These are phyloP conservation scores for Thelonectria blattea DNA, from an alignment of 2,329 filamentous ascomycete species.

Conservation along the genomic window DNA sequence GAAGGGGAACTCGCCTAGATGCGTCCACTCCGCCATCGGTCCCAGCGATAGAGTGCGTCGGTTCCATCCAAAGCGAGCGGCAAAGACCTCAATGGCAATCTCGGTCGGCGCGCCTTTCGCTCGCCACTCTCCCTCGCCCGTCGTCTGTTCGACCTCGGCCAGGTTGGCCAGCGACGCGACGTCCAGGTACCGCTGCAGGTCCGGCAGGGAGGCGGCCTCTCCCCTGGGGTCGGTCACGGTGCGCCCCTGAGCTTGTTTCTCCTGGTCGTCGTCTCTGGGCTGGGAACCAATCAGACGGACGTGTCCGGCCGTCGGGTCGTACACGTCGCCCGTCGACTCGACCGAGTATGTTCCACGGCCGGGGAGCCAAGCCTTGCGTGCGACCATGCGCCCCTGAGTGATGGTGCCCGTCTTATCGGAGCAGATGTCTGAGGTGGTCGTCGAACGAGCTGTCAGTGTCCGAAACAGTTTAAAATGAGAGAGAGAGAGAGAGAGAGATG, in stretches of 20 bases:
- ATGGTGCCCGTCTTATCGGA: constrained; percentile 45
- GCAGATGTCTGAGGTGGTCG: constrained; percentile 41
- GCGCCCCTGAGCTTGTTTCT: constrained; percentile 10
- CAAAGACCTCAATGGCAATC: constrained; percentile 77
- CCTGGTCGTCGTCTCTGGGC: constrained; percentile 23
- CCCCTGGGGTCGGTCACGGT: constrained; percentile 1
- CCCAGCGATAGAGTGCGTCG: constrained; percentile 57
- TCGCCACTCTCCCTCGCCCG: constrained; percentile 58
- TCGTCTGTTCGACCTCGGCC: constrained; percentile 53
- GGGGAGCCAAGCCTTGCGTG: constrained; percentile 41
- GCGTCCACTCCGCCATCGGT: constrained; percentile 57
- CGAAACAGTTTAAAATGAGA: not conserved
- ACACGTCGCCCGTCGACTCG: constrained; percentile 30
- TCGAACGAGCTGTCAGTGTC: not conserved
- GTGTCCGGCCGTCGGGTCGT: constrained; percentile 36
- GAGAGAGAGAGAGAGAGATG: too few relatives aligned
- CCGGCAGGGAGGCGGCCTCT: constrained; percentile 50
- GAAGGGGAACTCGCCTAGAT: constrained; percentile 73
- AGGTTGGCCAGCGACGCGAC: constrained; percentile 71
- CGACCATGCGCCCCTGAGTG: constrained; percentile 42
- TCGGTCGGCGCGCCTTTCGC: constrained; percentile 69
- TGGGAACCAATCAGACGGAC: constrained; percentile 26
- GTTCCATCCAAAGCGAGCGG: constrained; percentile 70
- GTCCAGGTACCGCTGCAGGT: constrained; percentile 63
- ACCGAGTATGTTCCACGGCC: constrained; percentile 43